These are phyloP conservation scores for Zalerion maritima DNA, from an alignment of 495 filamentous ascomycete species.

Conservation along the genomic window DNA sequence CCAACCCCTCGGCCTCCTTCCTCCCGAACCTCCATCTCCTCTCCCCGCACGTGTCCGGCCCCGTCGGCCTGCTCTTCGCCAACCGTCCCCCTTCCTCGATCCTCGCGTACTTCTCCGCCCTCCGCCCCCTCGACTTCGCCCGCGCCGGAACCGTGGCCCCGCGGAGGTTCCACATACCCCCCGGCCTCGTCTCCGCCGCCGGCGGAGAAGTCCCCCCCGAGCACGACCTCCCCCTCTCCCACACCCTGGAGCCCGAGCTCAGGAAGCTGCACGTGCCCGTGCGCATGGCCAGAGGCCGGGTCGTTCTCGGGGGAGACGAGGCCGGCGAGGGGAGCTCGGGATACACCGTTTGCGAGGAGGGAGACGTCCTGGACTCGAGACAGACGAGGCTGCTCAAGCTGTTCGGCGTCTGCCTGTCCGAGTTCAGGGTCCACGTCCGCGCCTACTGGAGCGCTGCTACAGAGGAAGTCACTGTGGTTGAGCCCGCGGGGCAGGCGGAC, in stretches of 20 bases:
- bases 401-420: conserved; percentile 75
- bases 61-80: conserved; percentile 84
- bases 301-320: conserved; percentile 56
- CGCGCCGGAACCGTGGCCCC: conserved; percentile 67
- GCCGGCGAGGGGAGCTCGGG: conserved; percentile 14
- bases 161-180: conserved; percentile 61
- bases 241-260: conserved; percentile 76
- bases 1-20: conserved; percentile 56
- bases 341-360: conserved; percentile 67
- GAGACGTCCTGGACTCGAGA: conserved; percentile 66
- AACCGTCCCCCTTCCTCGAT: conserved; percentile 50
- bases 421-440: conserved; percentile 68
- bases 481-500: too few relatives aligned
- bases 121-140: conserved; percentile 66
- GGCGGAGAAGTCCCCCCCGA: conserved; percentile 62
- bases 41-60: conserved; percentile 55
- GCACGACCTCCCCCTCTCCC: conserved; percentile 72
- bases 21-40: conserved; percentile 58
- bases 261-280: conserved; percentile 80
- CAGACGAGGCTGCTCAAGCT: conserved; percentile 90
- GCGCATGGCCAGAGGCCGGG: conserved; percentile 72
- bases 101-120: conserved; percentile 48
- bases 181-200: conserved; percentile 59
- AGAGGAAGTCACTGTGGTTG: conserved; percentile 43
- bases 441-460: conserved; percentile 55